Base-by-base conservation (phyloP, 345 rosid genomes). In the Murraya paniculata region DNA sequence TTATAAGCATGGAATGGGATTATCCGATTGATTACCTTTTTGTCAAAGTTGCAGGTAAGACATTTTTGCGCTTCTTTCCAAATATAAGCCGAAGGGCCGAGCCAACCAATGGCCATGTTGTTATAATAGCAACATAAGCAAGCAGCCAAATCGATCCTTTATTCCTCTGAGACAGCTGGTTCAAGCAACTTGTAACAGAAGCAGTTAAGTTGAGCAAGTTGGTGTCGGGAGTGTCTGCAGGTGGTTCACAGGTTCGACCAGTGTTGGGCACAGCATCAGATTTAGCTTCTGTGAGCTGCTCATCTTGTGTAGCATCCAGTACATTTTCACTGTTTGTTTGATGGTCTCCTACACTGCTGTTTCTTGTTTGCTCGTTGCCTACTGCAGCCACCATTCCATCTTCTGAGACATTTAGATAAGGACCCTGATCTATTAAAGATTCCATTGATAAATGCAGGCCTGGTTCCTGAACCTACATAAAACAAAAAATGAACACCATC, bases 361-460 rank as follows among this genome's bases (percentile, higher is more conserved):
- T 71, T 66, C 53, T 65, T 36, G 58, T 78, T 80, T 84, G 72
- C 79, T 89, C 90, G 55, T 78, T 81, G 28, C 81, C 84, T 5
- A 80, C 84, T 76, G 97, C 91, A 81, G 94, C 89, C 71, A 93
- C 91, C 82, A 89, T 82, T 76, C 97, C 97, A 41, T 93, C 91
- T 81, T 87, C 88, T 36, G 83, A 78, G 5, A 91, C 79, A 74
- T 89, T 93, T 25, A 94, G 65, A 11, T 83, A 89, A 22, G 97
- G 94, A 73, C 92, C 94, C 79, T 82, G 92, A 85, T 89, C 97
- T 64, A 91, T 90, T 10, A 89, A 83, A 8, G 92, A 79, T 77
- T 82, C 92, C 18, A 71, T 56, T 8, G 86, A 58, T 22, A 84
- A 74, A 62, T 72, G 77, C 61, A 50, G 56, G 22, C 69, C 53